Evolutionary conservation across 2,329 filamentous ascomycete species (phyloP), one percentile per base, ranked within the genome.

Genomic region (Fusarium transvaalense): DNA sequence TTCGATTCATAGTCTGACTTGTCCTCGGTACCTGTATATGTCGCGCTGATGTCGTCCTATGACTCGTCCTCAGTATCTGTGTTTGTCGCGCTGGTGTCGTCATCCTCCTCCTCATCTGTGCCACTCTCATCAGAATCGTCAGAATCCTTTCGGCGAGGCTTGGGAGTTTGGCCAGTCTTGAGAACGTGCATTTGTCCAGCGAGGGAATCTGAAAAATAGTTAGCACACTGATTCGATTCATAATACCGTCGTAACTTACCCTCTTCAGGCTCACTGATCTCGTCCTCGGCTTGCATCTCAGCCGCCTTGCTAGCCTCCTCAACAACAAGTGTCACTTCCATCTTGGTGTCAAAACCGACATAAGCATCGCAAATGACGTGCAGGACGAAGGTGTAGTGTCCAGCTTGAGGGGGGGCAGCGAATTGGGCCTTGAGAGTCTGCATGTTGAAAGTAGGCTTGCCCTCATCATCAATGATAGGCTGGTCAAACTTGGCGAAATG

Each of bases 371-470:
- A 97, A 55, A 98, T 85, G 67, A 97, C 84, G 79, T 98, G 91
- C 89, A 98, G 92, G 64, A 94, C 91, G 77, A 99, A 99, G 2
- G 92, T 94, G 82, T 97, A 99, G 78, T 94, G 91, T 45, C 95
- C 96, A 7, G 93, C 88, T 77, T 97, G 92, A 25, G 95, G 94
- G 42, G 96, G 96, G 2, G 96, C 95, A 70, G 95, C 93, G 80
- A 99, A 99, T 78, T 97, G 93, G 78, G 97, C 95, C 85, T 97
- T 98, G 75, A 98, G 85, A 5, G 96, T 99, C 80, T 98, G 94
- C 82, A 99, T 91, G 75, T 94, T 91, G 82, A 93, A 99, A 3
- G 96, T 98, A 3, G 95, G 95, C 77, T 92, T 92, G 73, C 92
- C 93, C 66, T 89, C 86, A 39, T 89, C 89, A 72, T 92, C 89